Evolutionary conservation across 1,139 yeast species (phyloP).

Genomic region (Scheffersomyces titani): DNA sequence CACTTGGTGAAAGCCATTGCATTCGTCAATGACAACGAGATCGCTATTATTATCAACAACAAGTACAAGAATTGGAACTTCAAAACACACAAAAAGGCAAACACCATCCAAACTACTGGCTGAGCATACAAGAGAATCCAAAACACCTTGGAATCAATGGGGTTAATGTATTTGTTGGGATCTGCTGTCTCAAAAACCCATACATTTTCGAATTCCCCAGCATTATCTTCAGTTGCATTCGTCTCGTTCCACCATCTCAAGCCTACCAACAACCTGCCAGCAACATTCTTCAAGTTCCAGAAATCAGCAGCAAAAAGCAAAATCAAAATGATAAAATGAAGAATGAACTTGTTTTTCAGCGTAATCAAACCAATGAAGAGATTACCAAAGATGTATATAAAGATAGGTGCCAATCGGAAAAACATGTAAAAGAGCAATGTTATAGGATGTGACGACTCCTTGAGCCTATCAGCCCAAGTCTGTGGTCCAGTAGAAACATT

Average conservation of each 20-base stretch:
- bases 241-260: slow-evolving; percentile 93
- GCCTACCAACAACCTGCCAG: slow-evolving; percentile 89
- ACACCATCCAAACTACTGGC: slow-evolving; percentile 72
- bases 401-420: slow-evolving; percentile 63
- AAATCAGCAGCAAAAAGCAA: slow-evolving; percentile 84
- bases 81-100: slow-evolving; percentile 75
- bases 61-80: slow-evolving; percentile 78
- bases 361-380: slow-evolving; percentile 51
- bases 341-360: slow-evolving; percentile 57
- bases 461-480: slow-evolving; percentile 10
- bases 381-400: slow-evolving; percentile 70
- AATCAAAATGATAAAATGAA: slow-evolving; percentile 76
- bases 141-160: slow-evolving; percentile 85
- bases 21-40: slow-evolving; percentile 74
- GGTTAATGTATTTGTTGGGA: slow-evolving; percentile 79
- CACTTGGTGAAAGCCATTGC: slow-evolving; percentile 89
- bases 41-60: slow-evolving; percentile 62
- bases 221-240: slow-evolving; percentile 32
- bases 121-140: slow-evolving; percentile 79
- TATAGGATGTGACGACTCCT: slow-evolving; percentile 76
- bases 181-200: slow-evolving; percentile 93
- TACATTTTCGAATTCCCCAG: slow-evolving; percentile 63
- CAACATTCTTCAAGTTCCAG: slow-evolving; percentile 89
- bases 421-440: slow-evolving; percentile 67
- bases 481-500: neutral